Base-by-base conservation (phyloP, 148 eudicot genomes). In the Dianthus caryophyllus region DNA sequence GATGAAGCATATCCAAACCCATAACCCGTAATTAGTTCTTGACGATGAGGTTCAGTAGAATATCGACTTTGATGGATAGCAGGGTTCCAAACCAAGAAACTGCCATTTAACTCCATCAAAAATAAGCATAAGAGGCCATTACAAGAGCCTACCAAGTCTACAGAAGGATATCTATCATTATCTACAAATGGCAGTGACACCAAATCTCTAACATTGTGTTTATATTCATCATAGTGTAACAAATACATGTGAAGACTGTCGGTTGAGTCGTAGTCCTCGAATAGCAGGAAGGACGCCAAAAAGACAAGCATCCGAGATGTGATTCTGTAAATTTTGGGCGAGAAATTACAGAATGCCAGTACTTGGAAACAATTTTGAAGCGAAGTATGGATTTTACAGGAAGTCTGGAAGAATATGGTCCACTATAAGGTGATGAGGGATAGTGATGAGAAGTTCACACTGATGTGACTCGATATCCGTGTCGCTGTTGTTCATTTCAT, bases 61-160 rank as follows among this genome's bases (percentile, higher is more conserved):
- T 60, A n/a, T 20, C 64, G 44, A 36, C 20, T 13, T 20, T 33
- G 64, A 60, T 9, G 46, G 4, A 38, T 36, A 33, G 64, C 64
- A 60, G 64, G 64, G 47, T 60, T 60, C 64, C 64, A 60, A 5
- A 56, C 61, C 0, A 56, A 6, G 38, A 56, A 56, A 56, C 39
- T 56, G 9, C 61, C 61, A 4, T 18, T 29, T 27, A 29, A 56
- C 9, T 27, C 61, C 61, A 56, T 56, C 0, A 36, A 11, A 36
- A 31, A 33, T 2, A 59, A 59, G 63, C 63, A 59, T 36, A 59
- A 9, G 2, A 59, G 44, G 44, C 63, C 63, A 33, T 59, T 59
- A 59, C 24, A 31, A 33, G 44, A 59, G 17, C 63, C 63, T 7
- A 59, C 63, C 21, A 59, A 9, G 0, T 33, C 44, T 16, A 59